phyloP scores from a whole-genome alignment of 768 basidiomycete genomes.

The Kwoniella botswanensis region DNA sequence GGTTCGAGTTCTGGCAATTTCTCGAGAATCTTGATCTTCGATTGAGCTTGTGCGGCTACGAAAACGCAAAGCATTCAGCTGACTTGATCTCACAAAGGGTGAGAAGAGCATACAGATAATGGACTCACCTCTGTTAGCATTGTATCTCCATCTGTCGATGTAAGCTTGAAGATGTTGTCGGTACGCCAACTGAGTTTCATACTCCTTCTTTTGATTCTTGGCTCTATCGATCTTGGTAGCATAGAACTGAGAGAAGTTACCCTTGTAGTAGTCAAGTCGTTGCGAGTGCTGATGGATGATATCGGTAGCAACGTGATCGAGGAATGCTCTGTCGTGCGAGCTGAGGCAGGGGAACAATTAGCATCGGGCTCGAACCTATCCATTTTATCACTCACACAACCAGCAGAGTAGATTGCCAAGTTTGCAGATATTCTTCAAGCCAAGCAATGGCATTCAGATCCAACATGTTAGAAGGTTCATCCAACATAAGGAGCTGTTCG shows the following conservation, averaged over 20 bases:
- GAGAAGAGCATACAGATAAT: background rate
- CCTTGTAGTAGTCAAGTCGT: conserved; percentile 96
- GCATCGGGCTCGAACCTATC: background rate
- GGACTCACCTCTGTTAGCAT: conserved; percentile 75
- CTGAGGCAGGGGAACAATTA: conserved; percentile 60
- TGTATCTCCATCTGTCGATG: conserved; percentile 98
- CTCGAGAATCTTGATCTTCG: conserved; percentile 73
- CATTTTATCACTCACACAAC: conserved; percentile 71
- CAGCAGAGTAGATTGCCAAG: conserved; percentile 87
- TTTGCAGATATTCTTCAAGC: conserved; percentile 96
- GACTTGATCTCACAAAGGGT: no score
- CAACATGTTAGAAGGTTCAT: conserved; percentile 96
- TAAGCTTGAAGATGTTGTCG: conserved; percentile 94
- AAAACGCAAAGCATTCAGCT: background rate
- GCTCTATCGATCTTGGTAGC: conserved; percentile 96
- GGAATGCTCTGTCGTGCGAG: conserved; percentile 96
- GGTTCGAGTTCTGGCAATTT: conserved; percentile 93
- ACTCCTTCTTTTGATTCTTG: conserved; percentile 84
- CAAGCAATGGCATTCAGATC: conserved; percentile 96
- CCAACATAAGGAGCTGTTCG: conserved; percentile 74
- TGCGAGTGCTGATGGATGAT: conserved; percentile 93
- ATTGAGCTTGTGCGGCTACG: conserved; percentile 80
- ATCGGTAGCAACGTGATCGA: conserved; percentile 96
- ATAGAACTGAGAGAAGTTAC: conserved; percentile 99
- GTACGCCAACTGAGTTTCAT: conserved; percentile 94